These are phyloP conservation scores for Citeromyces nyonsensis DNA, from an alignment of 805 yeast species.

Conservation along the genomic window DNA sequence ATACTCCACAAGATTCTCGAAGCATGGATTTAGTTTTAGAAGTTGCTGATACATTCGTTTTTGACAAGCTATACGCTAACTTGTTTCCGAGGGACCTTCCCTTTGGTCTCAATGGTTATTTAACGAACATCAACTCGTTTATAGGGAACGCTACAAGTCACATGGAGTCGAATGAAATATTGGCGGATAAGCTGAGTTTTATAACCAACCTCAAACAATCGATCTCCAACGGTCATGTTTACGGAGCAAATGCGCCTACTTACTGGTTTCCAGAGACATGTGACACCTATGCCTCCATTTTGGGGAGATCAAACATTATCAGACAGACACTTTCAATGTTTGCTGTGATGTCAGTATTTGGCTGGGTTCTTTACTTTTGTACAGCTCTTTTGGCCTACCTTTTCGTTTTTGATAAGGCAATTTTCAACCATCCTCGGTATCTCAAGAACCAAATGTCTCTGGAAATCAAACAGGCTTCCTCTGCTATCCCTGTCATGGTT, in stretches of 20 bases:
- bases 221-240: slow-evolving; percentile 18
- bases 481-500: slow-evolving; percentile 87
- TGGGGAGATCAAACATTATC: slow-evolving; percentile 55
- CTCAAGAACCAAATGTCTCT: slow-evolving; percentile 82
- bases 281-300: slow-evolving; percentile 47
- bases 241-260: slow-evolving; percentile 26
- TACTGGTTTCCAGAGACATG: slow-evolving; percentile 37
- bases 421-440: slow-evolving; percentile 92
- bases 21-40: slow-evolving; percentile 96
- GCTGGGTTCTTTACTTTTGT: slow-evolving; percentile 65
- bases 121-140: slow-evolving; percentile 1
- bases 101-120: slow-evolving; percentile 7
- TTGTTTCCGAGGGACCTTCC: slow-evolving; percentile 44
- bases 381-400: slow-evolving; percentile 68
- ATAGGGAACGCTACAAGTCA: neutral
- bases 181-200: too few species aligned
- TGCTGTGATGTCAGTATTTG: slow-evolving; percentile 62
- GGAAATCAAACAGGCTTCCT: slow-evolving; percentile 65
- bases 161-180: neutral
- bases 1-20: too few species aligned
- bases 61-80: slow-evolving; percentile 65
- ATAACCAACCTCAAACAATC: slow-evolving; percentile 8
- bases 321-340: slow-evolving; percentile 62
- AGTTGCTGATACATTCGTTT: slow-evolving; percentile 49
- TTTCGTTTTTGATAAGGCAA: slow-evolving; percentile 73